Evolutionary conservation across 108 stramenopile species (phyloP), one percentile per base, ranked within the genome.

Genomic region (Aurantiochytrium sp.): DNA sequence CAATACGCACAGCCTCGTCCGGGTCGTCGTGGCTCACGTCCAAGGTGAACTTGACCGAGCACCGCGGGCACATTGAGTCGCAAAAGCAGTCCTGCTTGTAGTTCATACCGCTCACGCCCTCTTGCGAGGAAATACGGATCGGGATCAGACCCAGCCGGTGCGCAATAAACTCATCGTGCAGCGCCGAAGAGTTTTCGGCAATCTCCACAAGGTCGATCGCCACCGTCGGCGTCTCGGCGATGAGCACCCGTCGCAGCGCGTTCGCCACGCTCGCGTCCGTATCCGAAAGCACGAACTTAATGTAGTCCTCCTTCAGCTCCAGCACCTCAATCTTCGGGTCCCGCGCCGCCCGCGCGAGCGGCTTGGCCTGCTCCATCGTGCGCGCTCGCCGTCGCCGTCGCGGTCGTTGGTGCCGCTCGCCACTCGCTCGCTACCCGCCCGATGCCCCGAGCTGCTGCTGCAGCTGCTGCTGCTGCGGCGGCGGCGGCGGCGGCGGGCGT

Each of bases 81-180:
- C 96, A 96, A n/a, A 96, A 94, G 87, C 96, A 96, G 64, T 96
- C 96, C 72, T 94, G 92, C 76, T 95, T 95, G 5, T 72, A 59
- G 43, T 51, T 59, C 45, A 23, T 42, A 4, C 43, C 42, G 44
- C 28, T 72, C n/a, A 44, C 60, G 28, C 44, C 88, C 71, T 71
- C 47, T 28, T 25, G 45, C 44, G 12, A 72, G 35, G 58, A 88
- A 88, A 93, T 96, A 10, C 96, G 93, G 73, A 98, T 94, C 6
- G 99, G 99, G 57, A 99, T 95, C 71, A 99, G 90, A 16, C 99
- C 99, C 89, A 99, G 73, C 29, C 99, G 93, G 94, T 99, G 99
- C 14, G 97, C 97, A 71, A 99, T 94, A 88, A 97, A 97, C 92
- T 99, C 99, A 91, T 99, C 99, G 60, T 98, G 96, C 72, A 98